phyloP scores from a whole-genome alignment of 2,329 filamentous ascomycete genomes.

The Cadophora sp. region DNA sequence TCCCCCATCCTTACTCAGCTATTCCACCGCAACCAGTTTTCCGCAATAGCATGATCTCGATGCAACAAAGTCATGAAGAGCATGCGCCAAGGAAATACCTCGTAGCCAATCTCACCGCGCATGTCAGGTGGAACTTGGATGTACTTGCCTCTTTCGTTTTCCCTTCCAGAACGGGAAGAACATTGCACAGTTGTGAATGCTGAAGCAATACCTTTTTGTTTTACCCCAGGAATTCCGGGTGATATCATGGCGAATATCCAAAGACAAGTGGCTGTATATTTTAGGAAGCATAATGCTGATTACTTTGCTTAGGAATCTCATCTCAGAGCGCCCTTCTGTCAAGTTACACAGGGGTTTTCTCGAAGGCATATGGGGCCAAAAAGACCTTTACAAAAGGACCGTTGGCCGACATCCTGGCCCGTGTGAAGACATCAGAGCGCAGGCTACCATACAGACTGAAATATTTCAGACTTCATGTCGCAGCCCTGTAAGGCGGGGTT shows the following conservation, averaged over 20 bases:
- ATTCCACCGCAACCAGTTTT: not conserved
- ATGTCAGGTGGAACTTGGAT: not conserved
- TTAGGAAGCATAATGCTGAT: not conserved
- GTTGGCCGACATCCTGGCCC: not conserved
- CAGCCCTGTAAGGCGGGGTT: not conserved
- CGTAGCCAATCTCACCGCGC: not conserved
- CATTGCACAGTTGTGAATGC: not conserved
- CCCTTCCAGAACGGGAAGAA: not conserved
- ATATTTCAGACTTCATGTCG: not conserved
- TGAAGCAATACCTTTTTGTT: not conserved
- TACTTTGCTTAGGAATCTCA: conserved; percentile 7
- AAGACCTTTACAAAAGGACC: not conserved
- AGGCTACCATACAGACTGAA: not conserved
- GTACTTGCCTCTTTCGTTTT: not conserved
- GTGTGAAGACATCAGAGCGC: not conserved
- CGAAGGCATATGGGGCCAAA: not conserved
- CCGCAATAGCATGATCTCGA: conserved; percentile 1
- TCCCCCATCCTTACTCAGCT: not conserved
- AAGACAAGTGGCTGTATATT: not conserved
- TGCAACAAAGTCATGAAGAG: not conserved
- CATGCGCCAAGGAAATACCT: not conserved
- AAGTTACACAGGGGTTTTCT: not conserved
- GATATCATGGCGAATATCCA: not conserved
- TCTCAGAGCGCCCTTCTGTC: not conserved
- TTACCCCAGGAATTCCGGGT: not conserved